Evolutionary conservation across 2,329 filamentous ascomycete species (phyloP), one percentile per base, ranked within the genome.

Genomic region (Pseudonectria buxi): DNA sequence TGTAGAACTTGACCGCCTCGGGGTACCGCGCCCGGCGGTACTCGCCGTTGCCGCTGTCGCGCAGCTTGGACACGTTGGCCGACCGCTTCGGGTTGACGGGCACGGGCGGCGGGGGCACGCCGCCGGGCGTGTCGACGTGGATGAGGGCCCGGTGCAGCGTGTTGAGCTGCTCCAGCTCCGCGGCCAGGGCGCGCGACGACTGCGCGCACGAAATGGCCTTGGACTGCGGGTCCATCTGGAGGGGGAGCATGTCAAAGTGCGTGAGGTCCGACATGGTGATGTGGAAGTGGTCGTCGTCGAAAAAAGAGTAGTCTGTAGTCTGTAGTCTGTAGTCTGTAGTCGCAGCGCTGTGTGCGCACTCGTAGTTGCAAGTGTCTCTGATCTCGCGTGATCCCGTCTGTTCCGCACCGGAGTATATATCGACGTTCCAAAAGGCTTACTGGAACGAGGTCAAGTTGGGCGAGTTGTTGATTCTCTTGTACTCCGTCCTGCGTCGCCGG

Each of bases 51-150:
- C 87, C 90, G 38, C 75, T 76, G 60, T 96, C 92, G 58, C 88
- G 86, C 47, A 96, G 80, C 67, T 96, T 96, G 64, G 72, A 78
- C 63, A 98, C 84, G 57, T 89, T 80, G 25, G 86, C 87, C 47
- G 76, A 81, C 55, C 90, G 86, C 68, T 95, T 95, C 33, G 87
- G 89, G 70, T 95, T 94, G 43, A 95, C 82, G 40, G 89, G 89
- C 28, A 94, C 74, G 0, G 92, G 92, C 0, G 90, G 84, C 5
- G 89, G 88, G 0, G 90, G 90, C 14, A 87, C 69, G 31, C 65
- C 72, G 40, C 76, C 72, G 6, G 87, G 75, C 9, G 48, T 47
- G 10, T 62, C 60, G 40, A 57, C 36, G 36, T 64, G 63, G 50
- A 92, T 69, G 41, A 96, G 76, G 28, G 74, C 62, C 49, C 79